Evolutionary conservation across 495 filamentous ascomycete species (phyloP).

Genomic region (Penicillium malachiteum): DNA sequence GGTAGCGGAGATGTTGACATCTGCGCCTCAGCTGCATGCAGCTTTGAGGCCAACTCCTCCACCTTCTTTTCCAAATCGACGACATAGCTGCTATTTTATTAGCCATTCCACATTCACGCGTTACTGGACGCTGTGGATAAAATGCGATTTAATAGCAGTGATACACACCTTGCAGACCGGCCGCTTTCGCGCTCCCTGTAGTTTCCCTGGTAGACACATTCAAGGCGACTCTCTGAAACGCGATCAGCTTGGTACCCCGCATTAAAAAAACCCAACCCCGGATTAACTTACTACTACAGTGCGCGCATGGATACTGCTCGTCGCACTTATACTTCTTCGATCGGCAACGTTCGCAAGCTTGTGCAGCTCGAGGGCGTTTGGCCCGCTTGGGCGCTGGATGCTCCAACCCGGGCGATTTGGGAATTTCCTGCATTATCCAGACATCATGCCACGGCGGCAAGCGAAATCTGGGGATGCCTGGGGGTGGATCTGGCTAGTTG

Average conservation of each 20-base stretch:
- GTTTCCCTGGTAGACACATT: constrained; percentile 39
- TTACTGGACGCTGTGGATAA: neutral
- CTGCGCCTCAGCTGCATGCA: constrained; percentile 27
- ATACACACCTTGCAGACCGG: constrained; percentile 34
- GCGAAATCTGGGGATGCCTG: constrained; percentile 10
- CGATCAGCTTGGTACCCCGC: neutral
- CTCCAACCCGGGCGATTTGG: constrained; percentile 16
- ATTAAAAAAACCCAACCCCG: neutral
- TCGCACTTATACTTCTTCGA: constrained; percentile 48
- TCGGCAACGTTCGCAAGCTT: constrained; percentile 43
- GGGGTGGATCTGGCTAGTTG: constrained; percentile 6
- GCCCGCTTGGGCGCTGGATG: constrained; percentile 27
- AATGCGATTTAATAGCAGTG: neutral
- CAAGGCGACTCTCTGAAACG: constrained; percentile 27
- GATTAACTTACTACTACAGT: constrained; percentile 37
- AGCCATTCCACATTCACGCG: neutral
- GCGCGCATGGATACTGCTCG: constrained; percentile 40
- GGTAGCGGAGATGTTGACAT: constrained; percentile 14
- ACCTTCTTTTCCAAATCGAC: constrained; percentile 38
- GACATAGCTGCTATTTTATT: constrained; percentile 27
- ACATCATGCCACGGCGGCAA: constrained; percentile 4
- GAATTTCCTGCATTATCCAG: constrained; percentile 19
- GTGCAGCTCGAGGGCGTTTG: constrained; percentile 40
- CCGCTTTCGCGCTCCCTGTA: constrained; percentile 37
- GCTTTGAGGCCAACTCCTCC: constrained; percentile 32